Base-by-base conservation (phyloP, 1,284 basidiomycete genomes). In the Entoloma clypeatum region DNA sequence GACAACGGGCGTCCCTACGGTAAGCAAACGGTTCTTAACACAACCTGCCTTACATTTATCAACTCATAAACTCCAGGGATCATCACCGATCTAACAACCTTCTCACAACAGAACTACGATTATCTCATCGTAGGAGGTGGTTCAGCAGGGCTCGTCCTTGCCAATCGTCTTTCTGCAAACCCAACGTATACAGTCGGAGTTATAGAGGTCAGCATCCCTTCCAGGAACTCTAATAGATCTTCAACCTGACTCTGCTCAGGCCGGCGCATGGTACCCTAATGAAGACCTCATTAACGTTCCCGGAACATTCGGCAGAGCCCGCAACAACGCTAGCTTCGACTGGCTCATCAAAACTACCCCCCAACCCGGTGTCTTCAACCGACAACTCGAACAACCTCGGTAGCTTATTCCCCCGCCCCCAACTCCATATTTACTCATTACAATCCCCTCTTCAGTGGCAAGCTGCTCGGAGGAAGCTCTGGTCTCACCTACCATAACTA, bases 381-480 rank as follows among this genome's bases (percentile, higher is more conserved):
- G 43, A 34, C 39, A 37, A 4, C 28, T 49, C 22, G 27, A 31
- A 5, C 43, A 49, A 23, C 37, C 47, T 37, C 43, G 47, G 47
- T 49, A 49, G 18, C 37, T 11, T 11, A 18, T 22, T 10, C 22
- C 16, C n/a, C 8, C 23, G 28, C 13, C 18, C 19, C 2, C 10
- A 13, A 13, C 8, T 7, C 6, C 14, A 21, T 34, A 14, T 14
- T 7, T 9, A 16, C 11, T 18, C 29, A 11, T 28, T 7, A 25
- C 36, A 11, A n/a, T 14, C 17, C 14, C 23, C 11, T 29, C 10
- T 18, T 17, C 13, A 49, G 51, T 35, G 51, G 51, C 14, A 50
- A 47, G 35, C 24, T 50, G 23, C 24, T 50, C 4, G 49, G 51
- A 23, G 51, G 51, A 16, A 43, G 45, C 11, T 51, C 41, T 32